These are phyloP conservation scores for Fusarium nodosum DNA, from an alignment of 2,329 filamentous ascomycete genomes.

Conservation along the genomic window DNA sequence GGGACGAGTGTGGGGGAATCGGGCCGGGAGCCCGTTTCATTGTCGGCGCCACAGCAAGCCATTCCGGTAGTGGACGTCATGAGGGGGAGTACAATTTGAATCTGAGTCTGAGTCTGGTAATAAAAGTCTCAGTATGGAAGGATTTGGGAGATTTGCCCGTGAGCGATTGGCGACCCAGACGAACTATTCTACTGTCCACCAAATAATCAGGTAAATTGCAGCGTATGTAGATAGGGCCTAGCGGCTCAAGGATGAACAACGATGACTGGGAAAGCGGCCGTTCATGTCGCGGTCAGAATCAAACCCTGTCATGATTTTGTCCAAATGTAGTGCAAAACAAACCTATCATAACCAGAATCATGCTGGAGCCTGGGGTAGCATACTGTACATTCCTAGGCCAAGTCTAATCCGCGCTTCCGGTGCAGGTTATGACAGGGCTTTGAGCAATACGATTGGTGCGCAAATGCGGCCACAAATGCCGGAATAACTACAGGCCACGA, in stretches of 20 bases:
- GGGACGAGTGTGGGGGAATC: constrained; percentile 49
- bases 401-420: constrained; percentile 32
- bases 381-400: constrained; percentile 4
- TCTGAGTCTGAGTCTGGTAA: not conserved
- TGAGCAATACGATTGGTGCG: constrained; percentile 35
- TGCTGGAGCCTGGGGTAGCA: constrained; percentile 23
- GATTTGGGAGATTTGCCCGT: not conserved
- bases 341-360: constrained; percentile 9
- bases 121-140: not conserved
- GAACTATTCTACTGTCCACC: not conserved
- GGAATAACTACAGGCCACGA: constrained; percentile 20
- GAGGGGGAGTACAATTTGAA: constrained; percentile 7
- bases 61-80: constrained; percentile 46
- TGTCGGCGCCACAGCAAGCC: constrained; percentile 45
- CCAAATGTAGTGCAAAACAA: not conserved
- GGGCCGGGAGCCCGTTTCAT: constrained; percentile 44
- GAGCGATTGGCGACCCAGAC: not conserved
- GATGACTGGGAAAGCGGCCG: constrained; percentile 7
- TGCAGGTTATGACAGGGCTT: constrained; percentile 29
- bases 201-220: not conserved
- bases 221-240: not conserved
- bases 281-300: constrained; percentile 3
- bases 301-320: constrained; percentile 2
- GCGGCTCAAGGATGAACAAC: not conserved
- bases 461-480: constrained; percentile 29